phyloP scores from a whole-genome alignment of 108 stramenopile genomes.

The Mayamaea pseudoterrestris region DNA sequence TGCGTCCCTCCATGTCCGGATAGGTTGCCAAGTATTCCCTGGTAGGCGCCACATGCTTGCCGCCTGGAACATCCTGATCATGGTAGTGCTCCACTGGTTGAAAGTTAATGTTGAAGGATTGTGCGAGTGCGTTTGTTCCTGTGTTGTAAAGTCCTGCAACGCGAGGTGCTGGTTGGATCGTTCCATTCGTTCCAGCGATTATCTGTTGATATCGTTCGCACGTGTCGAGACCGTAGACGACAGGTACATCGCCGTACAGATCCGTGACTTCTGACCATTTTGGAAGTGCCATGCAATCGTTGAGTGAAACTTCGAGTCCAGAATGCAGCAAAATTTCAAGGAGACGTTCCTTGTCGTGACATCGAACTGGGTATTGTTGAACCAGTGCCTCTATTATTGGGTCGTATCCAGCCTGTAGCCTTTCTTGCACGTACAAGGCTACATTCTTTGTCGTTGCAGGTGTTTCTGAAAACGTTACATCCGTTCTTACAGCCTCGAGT shows the following conservation, averaged over 20 bases:
- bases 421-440: too few relatives aligned
- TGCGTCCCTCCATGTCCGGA: slow-evolving; percentile 1
- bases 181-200: background rate
- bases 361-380: too few relatives aligned
- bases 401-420: too few relatives aligned
- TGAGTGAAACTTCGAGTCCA: slow-evolving; percentile 36
- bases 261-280: slow-evolving; percentile 3
- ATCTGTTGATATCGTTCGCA: slow-evolving; percentile 1
- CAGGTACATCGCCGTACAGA: background rate
- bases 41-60: slow-evolving; percentile 6
- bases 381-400: too few relatives aligned
- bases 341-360: too few relatives aligned
- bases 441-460: too few relatives aligned
- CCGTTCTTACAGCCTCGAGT: too few relatives aligned
- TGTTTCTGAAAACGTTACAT: too few relatives aligned
- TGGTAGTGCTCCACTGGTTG: background rate
- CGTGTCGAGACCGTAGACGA: slow-evolving; percentile 1
- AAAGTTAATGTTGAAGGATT: background rate
- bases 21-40: slow-evolving; percentile 25
- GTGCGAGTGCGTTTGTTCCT: slow-evolving; percentile 4
- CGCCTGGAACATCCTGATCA: background rate
- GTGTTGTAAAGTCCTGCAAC: slow-evolving; percentile 6
- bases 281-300: slow-evolving; percentile 3
- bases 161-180: background rate
- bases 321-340: too few relatives aligned